These are phyloP conservation scores for Pythium dissotocum DNA, from an alignment of 352 stramenopile genomes.

Conservation along the genomic window DNA sequence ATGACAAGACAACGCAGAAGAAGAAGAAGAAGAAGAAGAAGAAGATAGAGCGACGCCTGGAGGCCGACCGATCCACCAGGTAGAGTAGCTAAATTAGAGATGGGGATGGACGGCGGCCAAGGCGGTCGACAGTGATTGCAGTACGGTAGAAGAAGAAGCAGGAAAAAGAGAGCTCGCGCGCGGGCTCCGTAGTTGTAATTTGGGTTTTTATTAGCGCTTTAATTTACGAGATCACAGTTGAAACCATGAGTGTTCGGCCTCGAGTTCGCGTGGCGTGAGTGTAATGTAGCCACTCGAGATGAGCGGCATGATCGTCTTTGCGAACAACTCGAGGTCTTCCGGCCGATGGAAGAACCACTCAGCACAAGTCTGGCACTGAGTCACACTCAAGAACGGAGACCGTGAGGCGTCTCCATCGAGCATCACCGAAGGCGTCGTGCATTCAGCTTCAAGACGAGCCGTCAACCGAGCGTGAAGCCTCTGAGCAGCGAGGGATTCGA, in stretches of 20 bases:
- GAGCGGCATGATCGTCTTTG: conserved; percentile 36
- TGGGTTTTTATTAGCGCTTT: conserved; percentile 13
- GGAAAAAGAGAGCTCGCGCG: conserved; percentile 11
- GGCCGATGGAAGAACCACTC: conserved; percentile 26
- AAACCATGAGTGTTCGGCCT: conserved; percentile 34
- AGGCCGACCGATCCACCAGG: conserved; percentile 8
- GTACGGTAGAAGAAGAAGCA: conserved; percentile 9
- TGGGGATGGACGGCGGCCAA: conserved; percentile 6
- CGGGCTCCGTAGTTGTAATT: conserved; percentile 19
- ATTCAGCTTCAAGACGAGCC: conserved; percentile 33
- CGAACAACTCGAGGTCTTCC: conserved; percentile 30
- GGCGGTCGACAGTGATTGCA: background rate
- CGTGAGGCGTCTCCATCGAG: conserved; percentile 10
- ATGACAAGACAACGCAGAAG: background rate
- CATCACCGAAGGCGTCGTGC: background rate
- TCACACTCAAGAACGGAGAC: conserved; percentile 35
- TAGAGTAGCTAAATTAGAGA: conserved; percentile 28
- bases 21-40: conserved; percentile 7
- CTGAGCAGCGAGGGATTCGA: conserved; percentile 37
- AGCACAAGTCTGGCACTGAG: conserved; percentile 43
- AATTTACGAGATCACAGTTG: conserved; percentile 26
- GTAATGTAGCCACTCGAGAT: conserved; percentile 39
- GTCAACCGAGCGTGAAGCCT: conserved; percentile 39
- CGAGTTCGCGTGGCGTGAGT: conserved; percentile 27
- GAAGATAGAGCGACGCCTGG: conserved; percentile 1